Evolutionary conservation across 2,329 filamentous ascomycete species (phyloP), one percentile per base, ranked within the genome.

Genomic region (Cercospora sp.): DNA sequence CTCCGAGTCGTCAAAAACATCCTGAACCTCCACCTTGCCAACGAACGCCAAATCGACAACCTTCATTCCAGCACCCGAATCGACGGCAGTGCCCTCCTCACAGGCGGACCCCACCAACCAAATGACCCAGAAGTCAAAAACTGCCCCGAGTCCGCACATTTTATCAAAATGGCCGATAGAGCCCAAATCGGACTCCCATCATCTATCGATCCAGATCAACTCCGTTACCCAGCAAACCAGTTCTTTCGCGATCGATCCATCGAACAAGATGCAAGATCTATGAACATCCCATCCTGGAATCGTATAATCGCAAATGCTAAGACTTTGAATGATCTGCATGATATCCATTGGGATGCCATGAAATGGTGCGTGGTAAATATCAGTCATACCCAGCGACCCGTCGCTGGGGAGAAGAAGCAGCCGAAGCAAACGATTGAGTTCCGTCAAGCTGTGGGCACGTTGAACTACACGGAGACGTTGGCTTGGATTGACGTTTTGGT

Each of bases 1-100:
- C 48, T 75, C 12, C 30, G 63, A 7, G 71, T 72, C 1, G 42
- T 80, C n/a, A 73, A 73, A 64, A 78, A 77, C 31, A 31, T 79
- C 9, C 45, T 77, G 28, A 71, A 70, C 0, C 53, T 74, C 3
- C 63, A 73, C 13, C 72, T 72, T 45, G 75, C 74, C 0, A 76
- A 77, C 64, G 77, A 79, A 63, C 63, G 62, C 10, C 72, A 72
- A 7, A 65, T 79, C 5, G 71, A 76, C 12, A 65, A 45, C 3
- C 33, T 79, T 2, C 76, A 79, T 51, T 65, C 75, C 16, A 63
- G 48, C 23, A 64, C 67, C 4, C 68, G 72, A 10, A 71, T 74
- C 31, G 66, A 45, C 23, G 69, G 68, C 30, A 65, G 64, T 59
- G 64, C 55, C 4, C 45, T 71, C 1, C 36, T 53, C n/a, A 53